Evolutionary conservation across 1,139 yeast species (phyloP), one percentile per base, ranked within the genome.

Genomic region (Yamadazyma kanchanaburiensis): DNA sequence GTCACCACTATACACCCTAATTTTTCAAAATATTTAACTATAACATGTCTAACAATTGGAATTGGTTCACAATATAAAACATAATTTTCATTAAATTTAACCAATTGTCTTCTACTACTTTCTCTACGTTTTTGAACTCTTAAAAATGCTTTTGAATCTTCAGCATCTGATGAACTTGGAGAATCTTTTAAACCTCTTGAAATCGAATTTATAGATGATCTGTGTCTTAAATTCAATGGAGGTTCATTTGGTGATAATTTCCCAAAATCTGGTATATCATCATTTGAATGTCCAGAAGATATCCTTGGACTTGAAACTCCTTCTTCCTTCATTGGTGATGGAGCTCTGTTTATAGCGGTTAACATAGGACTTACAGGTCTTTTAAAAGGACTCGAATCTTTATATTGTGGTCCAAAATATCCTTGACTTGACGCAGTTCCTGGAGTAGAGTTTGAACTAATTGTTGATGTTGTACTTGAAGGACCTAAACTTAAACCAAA

Each of bases 61-160:
- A 85, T 85, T 3, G 94, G 88, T 48, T 88, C 96, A 58, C 96
- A 88, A 19, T 87, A 69, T 28, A 89, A 60, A 3, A 87, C 79
- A 52, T 86, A 94, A 37, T 84, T 31, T 38, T 67, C 65, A 31
- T 39, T 33, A 24, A 39, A 31, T 27, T 41, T 32, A 9, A 50
- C 42, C 5, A 56, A 50, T 15, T 57, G 54, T 46, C 64, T 52
- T 40, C 69, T 50, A 6, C 72, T 55, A 35, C 75, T 64, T 45
- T 73, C 80, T 31, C 87, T 60, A 42, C 86, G 64, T 38, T 70
- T 70, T 32, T 72, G 74, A 1, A 80, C 76, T 31, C 87, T 57
- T 35, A 73, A 52, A 15, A 74, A 53, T 0, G 84, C 83, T 9
- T 72, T 63, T 27, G 62, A 60, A 12, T 80, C 89, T 44, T 83